Base-by-base conservation (phyloP, 73 alveolate species). In the Tetrahymena thermophila region DNA sequence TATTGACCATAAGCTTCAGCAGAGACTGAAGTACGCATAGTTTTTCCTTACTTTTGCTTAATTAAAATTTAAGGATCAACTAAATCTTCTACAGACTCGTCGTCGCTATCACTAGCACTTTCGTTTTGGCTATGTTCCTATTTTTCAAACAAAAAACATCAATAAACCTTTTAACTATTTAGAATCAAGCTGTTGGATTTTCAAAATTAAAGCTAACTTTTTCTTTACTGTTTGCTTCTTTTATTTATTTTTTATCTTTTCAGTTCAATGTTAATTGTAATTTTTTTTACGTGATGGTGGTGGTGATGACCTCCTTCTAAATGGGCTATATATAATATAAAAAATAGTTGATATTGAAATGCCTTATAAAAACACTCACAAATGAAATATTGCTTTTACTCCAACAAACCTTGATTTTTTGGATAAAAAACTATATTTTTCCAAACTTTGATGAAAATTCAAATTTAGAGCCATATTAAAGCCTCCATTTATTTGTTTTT, bases 1-100 rank as follows among this genome's bases (percentile, higher is more conserved):
- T 97, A 98, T 58, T 94, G 94, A 25, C 99, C 99, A 93, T 96
- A 98, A 7, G 98, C 99, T 96, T 98, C 99, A 19, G 99, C 99
- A 94, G 99, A 96, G 93, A 96, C 99, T 89, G 98, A 96, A 56
- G 97, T 97, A 83, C 98, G 56, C 94, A 85, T 85, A 38, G 56
- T 38, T 43, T 35, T 94, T 93, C 42, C 58, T 85, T 94, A 34
- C 94, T 94, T 84, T 94, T 94, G 93, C 43, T 71, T 84, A 71
- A 71, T 71, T 71, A 71, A 71, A 71, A 71, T n/a, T 25, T 71
- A 71, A 31, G 89, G 89, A 71, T 71, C 89, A 71, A 71, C 89
- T 71, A 71, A 71, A 31, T 71, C 89, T 71, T 71, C 89, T 3
- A 71, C 89, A n/a, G 89, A 14, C 37, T 71, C 89, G 13, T 71